Percentiles rank a stretch among this genome's conserved stretches.
These are phyloP conservation scores for Hypoxylon fragiforme DNA, from an alignment of 495 filamentous ascomycete species.

Conservation along the genomic window DNA sequence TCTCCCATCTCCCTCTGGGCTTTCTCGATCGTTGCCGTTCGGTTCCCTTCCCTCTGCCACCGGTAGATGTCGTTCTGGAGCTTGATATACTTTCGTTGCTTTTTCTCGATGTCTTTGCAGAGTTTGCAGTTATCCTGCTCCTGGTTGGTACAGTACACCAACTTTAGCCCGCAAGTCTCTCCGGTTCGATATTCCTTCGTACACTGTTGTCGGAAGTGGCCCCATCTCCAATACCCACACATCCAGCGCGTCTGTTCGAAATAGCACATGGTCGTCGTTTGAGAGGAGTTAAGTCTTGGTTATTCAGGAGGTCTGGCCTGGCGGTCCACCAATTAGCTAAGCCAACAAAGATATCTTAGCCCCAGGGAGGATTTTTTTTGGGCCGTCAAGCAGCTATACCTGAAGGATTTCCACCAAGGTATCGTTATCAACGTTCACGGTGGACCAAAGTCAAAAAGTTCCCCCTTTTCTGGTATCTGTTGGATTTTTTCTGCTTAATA, in stretches of 20 bases:
- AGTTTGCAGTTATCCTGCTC: constrained; percentile 69
- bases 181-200: constrained; percentile 94
- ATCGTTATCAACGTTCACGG: constrained; percentile 12
- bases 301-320: constrained; percentile 8
- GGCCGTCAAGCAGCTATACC: constrained; percentile 22
- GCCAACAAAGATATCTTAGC: constrained; percentile 12
- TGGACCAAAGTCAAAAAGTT: neutral
- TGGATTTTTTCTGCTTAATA: constrained; percentile 3
- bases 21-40: constrained; percentile 80
- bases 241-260: constrained; percentile 63
- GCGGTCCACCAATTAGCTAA: constrained; percentile 24
- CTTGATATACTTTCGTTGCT: constrained; percentile 71
- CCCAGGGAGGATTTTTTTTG: constrained; percentile 3
- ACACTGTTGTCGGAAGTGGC: constrained; percentile 91
- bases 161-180: constrained; percentile 96
- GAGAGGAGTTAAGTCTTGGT: constrained; percentile 8
- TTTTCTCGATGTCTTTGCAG: constrained; percentile 92
- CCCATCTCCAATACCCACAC: constrained; percentile 96
- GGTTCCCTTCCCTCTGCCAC: constrained; percentile 75
- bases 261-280: constrained; percentile 60
- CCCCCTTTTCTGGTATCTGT: constrained; percentile 7
- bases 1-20: constrained; percentile 64
- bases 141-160: constrained; percentile 72
- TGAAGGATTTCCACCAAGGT: constrained; percentile 12
- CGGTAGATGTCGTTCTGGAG: constrained; percentile 78